Evolutionary conservation across 208 protist genomes (phyloP), one percentile per base, ranked within the genome.

Genomic region (Acanthamoeba royreba): DNA sequence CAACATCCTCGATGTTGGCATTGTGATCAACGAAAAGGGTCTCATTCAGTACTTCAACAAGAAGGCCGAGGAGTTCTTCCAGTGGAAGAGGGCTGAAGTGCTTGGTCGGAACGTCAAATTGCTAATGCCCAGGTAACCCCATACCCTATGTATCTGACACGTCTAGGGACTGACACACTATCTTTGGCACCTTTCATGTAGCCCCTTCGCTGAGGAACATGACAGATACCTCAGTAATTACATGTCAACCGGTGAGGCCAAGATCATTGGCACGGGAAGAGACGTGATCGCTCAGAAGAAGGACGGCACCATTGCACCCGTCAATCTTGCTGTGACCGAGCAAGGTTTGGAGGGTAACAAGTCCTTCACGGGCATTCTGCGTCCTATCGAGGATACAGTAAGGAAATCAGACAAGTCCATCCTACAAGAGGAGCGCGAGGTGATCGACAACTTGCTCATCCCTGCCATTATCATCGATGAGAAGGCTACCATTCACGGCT

Each of bases 1-100:
- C 61, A 92, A 92, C 63, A 92, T 92, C 63, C 87, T 92, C 43
- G 87, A 92, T 58, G 28, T 69, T 22, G 87, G 55, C n/a, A 92
- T 92, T 31, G 87, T 92, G 38, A 92, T 92, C 38, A 92, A 92
- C 63, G 61, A 92, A 45, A 77, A 92, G 49, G 87, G 58, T 11
- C 31, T 92, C 4, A 46, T 92, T 28, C 49, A 77, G 22, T 92
- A 52, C 43, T 92, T 92, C 61, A 92, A 92, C 63, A 92, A 79
- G 87, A 92, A 92, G 87, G 87, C 87, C 55, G 87, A 92, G 63
- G 87, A 92, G 61, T 77, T 92, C 38, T 77, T 92, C 43, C 43
- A 55, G 31, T 79, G 49, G 43, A 92, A 49, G 35, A 40, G 87
- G 15, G 53, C 53, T 15, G 87, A 92, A 35, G 33, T 92, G 17